Conservation (phyloP, 495 filamentous ascomycete genomes). For the Neurospora pannonica region DNA sequence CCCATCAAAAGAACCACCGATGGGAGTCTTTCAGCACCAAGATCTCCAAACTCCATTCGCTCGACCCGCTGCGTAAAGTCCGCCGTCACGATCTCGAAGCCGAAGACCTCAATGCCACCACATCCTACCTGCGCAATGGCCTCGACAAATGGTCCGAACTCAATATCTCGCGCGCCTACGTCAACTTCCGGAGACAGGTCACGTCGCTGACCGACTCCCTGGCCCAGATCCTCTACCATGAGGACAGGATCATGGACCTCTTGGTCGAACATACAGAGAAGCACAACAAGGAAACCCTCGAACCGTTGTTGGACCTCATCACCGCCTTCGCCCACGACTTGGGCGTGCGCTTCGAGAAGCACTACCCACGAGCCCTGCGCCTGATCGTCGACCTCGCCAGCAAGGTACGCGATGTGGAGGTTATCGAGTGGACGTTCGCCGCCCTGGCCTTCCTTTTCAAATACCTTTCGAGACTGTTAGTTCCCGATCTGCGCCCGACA, state of each 20-base stretch:
- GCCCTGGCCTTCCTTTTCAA: conserved; percentile 95
- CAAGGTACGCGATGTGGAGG: conserved; percentile 51
- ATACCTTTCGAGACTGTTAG: conserved; percentile 77
- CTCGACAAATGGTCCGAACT: conserved; percentile 83
- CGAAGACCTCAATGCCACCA: conserved; percentile 55
- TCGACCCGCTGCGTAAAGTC: conserved; percentile 83
- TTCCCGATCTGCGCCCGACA: conserved; percentile 74
- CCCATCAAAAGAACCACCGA: conserved; percentile 68
- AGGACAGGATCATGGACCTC: conserved; percentile 70
- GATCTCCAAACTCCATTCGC: conserved; percentile 74
- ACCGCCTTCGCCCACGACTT: conserved; percentile 89
- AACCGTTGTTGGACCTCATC: conserved; percentile 76
- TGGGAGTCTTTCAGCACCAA: conserved; percentile 91
- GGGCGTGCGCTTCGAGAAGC: conserved; percentile 76
- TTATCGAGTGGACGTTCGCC: conserved; percentile 93
- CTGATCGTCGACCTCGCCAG: conserved; percentile 50
- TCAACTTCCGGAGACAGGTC: conserved; percentile 61
- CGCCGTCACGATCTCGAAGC: conserved; percentile 73
- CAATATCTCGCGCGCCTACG: conserved; percentile 76
- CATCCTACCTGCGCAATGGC: conserved; percentile 73
- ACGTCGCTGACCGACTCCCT: conserved; percentile 76
- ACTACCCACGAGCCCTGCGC: conserved; percentile 63
- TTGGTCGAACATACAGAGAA: conserved; percentile 70
- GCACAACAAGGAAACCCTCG: conserved; percentile 63
- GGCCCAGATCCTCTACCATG: conserved; percentile 80